Evolutionary conservation across 1,284 basidiomycete genomes (phyloP).

Genomic region (Grifola frondosa): DNA sequence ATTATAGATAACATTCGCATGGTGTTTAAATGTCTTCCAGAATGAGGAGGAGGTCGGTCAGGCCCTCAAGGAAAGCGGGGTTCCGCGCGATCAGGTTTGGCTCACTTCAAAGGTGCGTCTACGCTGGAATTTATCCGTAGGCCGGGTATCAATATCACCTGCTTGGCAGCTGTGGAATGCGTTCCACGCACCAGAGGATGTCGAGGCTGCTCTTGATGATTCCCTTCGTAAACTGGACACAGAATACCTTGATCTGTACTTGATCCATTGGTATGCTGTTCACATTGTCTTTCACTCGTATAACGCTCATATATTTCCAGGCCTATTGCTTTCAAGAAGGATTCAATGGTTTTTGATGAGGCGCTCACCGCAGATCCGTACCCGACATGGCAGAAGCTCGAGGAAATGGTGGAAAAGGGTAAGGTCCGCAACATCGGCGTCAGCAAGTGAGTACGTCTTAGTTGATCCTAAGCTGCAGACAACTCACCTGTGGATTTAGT

Average conservation of each 20-base stretch:
- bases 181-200: constrained; percentile 64
- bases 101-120: constrained; percentile 48
- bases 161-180: constrained; percentile 60
- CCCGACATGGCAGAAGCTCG: constrained; percentile 84
- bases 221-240: constrained; percentile 66
- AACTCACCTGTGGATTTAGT: constrained; percentile 36
- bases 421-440: constrained; percentile 85
- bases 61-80: constrained; percentile 40
- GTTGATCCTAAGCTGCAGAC: neutral
- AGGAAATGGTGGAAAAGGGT: constrained; percentile 74
- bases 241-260: constrained; percentile 77
- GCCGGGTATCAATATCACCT: neutral
- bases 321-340: constrained; percentile 70
- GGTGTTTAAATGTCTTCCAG: constrained; percentile 8
- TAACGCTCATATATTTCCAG: too few relatives aligned
- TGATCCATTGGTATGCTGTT: constrained; percentile 75
- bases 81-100: constrained; percentile 44
- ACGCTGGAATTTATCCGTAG: too few relatives aligned
- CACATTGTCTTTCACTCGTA: too few relatives aligned
- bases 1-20: neutral
- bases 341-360: constrained; percentile 52
- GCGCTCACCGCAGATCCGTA: constrained; percentile 72
- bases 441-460: constrained; percentile 57
- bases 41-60: constrained; percentile 56
- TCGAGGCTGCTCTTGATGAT: constrained; percentile 69